Percentiles rank a stretch among this genome's conserved stretches.
These are phyloP conservation scores for Hypsizygus ulmarius DNA, from an alignment of 1,284 basidiomycete species.

Conservation along the genomic window DNA sequence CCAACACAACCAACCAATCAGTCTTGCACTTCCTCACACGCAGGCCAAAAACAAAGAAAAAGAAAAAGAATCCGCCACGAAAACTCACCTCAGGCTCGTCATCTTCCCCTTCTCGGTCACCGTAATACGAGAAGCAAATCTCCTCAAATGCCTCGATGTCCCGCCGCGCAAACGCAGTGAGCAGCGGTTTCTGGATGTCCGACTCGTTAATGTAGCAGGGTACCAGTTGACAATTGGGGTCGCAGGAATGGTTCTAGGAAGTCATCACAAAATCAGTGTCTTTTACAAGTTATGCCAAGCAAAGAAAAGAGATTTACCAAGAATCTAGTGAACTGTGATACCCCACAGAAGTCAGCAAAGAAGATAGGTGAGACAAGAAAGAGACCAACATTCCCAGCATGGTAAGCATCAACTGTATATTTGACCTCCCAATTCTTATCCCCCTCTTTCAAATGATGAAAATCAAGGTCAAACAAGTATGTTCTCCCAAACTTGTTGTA, in stretches of 20 bases:
- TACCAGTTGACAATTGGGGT: constrained; percentile 77
- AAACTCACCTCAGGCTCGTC: constrained; percentile 23
- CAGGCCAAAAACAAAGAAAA: no score
- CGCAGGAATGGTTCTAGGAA: constrained; percentile 82
- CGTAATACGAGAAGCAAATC: constrained; percentile 80
- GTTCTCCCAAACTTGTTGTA: constrained; percentile 80
- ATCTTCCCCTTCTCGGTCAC: constrained; percentile 45
- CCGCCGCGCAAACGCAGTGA: constrained; percentile 69
- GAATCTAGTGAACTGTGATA: constrained; percentile 64
- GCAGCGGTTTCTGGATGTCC: constrained; percentile 55
- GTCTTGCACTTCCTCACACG: no score
- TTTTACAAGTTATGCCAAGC: constrained; percentile 9
- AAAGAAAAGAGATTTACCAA: constrained; percentile 41
- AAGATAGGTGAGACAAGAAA: constrained; percentile 4
- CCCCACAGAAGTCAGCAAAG: constrained; percentile 12
- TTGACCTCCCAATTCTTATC: constrained; percentile 35
- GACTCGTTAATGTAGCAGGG: constrained; percentile 71
- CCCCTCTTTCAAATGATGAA: constrained; percentile 55
- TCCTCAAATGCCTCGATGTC: constrained; percentile 72
- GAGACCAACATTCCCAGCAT: constrained; percentile 78
- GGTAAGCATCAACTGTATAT: constrained; percentile 80
- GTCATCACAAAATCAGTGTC: not conserved
- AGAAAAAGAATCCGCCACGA: no score
- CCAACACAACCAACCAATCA: constrained; percentile 20
- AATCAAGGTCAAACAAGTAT: constrained; percentile 84